These are phyloP conservation scores for Larix kaempferi DNA, from an alignment of 75 land plant species.

Conservation along the genomic window DNA sequence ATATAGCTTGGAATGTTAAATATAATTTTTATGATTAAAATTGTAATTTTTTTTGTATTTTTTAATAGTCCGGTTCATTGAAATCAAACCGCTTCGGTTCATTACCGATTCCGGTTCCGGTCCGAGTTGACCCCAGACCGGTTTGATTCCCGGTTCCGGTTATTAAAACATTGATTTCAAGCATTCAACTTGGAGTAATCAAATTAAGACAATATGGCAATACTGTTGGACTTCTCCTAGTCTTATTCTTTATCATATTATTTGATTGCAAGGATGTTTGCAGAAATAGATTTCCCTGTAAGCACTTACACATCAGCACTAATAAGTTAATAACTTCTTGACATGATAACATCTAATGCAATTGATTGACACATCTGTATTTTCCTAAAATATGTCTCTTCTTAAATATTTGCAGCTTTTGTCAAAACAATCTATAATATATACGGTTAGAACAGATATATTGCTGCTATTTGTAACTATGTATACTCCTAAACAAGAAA, in stretches of 20 bases:
- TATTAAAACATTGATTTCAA: too few species aligned
- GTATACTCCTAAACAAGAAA: neutral
- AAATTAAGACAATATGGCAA: neutral
- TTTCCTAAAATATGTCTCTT: neutral
- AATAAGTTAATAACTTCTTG: neutral
- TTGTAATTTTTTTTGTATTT: too few species aligned
- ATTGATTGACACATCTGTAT: neutral
- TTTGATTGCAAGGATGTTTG: neutral
- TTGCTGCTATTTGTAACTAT: neutral
- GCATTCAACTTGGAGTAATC: neutral
- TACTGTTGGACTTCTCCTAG: neutral
- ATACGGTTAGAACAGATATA: neutral
- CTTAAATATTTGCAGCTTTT: neutral
- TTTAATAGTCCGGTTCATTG: too few species aligned
- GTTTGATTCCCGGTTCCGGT: too few species aligned
- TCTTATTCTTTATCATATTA: neutral
- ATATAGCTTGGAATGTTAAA: too few species aligned
- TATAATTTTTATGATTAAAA: too few species aligned
- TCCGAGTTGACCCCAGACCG: too few species aligned
- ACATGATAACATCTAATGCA: neutral
- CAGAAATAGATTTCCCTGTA: neutral
- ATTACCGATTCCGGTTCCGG: too few species aligned
- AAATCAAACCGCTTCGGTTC: too few species aligned
- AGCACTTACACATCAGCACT: neutral
- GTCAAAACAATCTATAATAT: neutral